phyloP scores from a whole-genome alignment of 306 rosid genomes.

The Carpinus viminea region DNA sequence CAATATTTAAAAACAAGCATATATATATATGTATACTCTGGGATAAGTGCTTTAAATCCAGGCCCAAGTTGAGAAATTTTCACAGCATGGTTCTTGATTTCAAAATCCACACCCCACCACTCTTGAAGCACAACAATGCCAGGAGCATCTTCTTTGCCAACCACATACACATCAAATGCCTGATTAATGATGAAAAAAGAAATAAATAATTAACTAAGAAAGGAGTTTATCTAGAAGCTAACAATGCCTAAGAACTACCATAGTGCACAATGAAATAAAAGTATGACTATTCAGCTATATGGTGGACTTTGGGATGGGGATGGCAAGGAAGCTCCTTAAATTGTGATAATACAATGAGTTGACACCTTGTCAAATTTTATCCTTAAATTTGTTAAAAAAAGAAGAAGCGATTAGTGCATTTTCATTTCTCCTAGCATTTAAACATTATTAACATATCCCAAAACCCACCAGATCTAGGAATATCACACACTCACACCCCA shows the following conservation, averaged over 20 bases:
- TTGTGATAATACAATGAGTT: background rate
- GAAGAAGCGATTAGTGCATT: background rate
- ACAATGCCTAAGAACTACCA: constrained; percentile 16
- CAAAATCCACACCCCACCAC: constrained; percentile 95
- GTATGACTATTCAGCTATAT: background rate
- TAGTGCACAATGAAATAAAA: constrained; percentile 10
- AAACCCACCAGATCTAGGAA: background rate
- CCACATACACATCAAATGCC: constrained; percentile 79
- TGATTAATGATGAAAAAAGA: constrained; percentile 31
- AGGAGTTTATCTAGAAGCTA: constrained; percentile 9
- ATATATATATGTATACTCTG: constrained; percentile 58
- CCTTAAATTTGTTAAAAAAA: background rate
- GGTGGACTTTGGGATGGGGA: background rate
- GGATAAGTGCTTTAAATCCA: constrained; percentile 90
- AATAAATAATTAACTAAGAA: constrained; percentile 4
- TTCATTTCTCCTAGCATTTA: background rate
- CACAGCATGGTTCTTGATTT: constrained; percentile 75
- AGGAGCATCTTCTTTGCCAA: constrained; percentile 86
- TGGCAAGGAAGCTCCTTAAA: background rate
- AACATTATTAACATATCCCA: background rate
- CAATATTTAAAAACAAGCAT: background rate
- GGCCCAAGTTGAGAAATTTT: constrained; percentile 70
- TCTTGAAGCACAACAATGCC: constrained; percentile 89
- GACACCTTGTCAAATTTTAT: background rate
- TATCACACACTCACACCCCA: background rate